These are phyloP conservation scores for Penicillium robsamsonii DNA, from an alignment of 495 filamentous ascomycete genomes.

Conservation along the genomic window DNA sequence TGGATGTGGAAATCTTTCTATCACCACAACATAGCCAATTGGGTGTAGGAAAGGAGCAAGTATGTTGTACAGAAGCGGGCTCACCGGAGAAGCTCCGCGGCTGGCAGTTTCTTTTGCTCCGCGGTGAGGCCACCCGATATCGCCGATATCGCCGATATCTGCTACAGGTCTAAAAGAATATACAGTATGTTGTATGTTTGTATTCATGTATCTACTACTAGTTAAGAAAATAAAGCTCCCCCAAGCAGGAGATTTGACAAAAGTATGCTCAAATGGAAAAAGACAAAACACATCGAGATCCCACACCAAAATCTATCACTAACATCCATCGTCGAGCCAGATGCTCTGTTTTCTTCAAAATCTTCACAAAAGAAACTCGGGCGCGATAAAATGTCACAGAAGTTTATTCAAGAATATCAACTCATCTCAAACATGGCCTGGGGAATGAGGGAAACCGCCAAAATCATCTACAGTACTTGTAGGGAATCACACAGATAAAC, in stretches of 20 bases:
- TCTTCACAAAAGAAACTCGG: not conserved
- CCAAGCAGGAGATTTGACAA: not conserved
- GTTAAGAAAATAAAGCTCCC: not conserved
- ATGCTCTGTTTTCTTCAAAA: not conserved
- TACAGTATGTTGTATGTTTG: conserved; percentile 4
- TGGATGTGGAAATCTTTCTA: conserved; percentile 6
- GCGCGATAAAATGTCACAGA: not conserved
- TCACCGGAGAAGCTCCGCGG: conserved; percentile 24
- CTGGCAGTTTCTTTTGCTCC: conserved; percentile 28
- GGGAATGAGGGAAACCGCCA: conserved; percentile 1
- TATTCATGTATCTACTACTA: conserved; percentile 11
- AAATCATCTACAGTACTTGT: conserved; percentile 15
- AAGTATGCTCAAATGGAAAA: not conserved
- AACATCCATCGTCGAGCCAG: not conserved
- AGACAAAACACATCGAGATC: not conserved
- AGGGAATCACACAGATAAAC: conserved; percentile 5
- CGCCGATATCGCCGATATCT: conserved; percentile 22
- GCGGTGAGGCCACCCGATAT: conserved; percentile 32
- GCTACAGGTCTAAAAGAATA: conserved; percentile 8
- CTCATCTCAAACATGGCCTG: conserved; percentile 5
- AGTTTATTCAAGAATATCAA: conserved; percentile 11
- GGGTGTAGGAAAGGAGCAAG: not conserved
- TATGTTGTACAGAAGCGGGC: not conserved
- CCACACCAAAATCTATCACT: not conserved
- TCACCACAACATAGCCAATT: conserved; percentile 13